Conservation (phyloP, 2,329 filamentous ascomycete species). For the Sclerotinia sclerotiorum region DNA sequence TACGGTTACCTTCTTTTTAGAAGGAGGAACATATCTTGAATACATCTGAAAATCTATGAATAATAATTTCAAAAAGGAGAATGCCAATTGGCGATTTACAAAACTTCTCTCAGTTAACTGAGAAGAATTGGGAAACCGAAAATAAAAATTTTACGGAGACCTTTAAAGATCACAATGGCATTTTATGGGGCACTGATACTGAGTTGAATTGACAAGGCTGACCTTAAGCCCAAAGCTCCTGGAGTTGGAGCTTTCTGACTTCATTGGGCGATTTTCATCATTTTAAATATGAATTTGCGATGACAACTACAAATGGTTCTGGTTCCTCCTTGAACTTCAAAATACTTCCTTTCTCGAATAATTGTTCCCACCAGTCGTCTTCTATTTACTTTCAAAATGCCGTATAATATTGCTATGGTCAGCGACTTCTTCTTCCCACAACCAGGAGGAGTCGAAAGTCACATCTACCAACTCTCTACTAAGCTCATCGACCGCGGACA, state of each 20-base stretch:
- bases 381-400: constrained; percentile 32
- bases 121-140: constrained; percentile 8
- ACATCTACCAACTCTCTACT: constrained; percentile 95
- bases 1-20: constrained; percentile 30
- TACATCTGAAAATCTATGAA: constrained; percentile 37
- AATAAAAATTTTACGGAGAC: constrained; percentile 26
- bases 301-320: neutral
- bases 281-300: neutral
- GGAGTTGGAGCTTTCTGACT: neutral
- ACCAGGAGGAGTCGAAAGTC: constrained; percentile 92
- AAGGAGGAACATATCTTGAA: constrained; percentile 38
- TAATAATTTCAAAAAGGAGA: neutral
- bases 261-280: neutral
- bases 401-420: constrained; percentile 81
- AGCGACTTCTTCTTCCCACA: constrained; percentile 99
- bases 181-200: neutral
- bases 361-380: neutral
- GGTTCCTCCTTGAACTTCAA: neutral
- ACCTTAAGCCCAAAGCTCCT: neutral
- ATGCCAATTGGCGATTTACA: neutral
- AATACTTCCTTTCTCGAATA: neutral
- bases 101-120: neutral
- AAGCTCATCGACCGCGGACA: constrained; percentile 97
- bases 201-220: neutral
- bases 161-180: constrained; percentile 6